These are phyloP conservation scores for Xylaria palmicola DNA, from an alignment of 495 filamentous ascomycete species.

Conservation along the genomic window DNA sequence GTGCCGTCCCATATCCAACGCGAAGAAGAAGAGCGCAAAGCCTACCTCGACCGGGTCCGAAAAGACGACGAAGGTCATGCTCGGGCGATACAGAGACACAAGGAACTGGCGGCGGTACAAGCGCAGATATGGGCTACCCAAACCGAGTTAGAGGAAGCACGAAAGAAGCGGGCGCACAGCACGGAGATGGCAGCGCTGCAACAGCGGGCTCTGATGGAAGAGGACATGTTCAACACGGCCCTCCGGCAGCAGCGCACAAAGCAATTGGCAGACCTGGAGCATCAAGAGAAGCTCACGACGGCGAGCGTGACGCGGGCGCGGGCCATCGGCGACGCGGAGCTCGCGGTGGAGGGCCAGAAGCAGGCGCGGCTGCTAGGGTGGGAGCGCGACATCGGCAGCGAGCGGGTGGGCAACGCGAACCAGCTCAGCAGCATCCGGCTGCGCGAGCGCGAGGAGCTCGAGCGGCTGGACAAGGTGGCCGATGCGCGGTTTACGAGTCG, in stretches of 20 bases:
- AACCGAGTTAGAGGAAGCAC: slow-evolving; percentile 46
- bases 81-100: slow-evolving; percentile 36
- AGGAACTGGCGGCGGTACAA: slow-evolving; percentile 43
- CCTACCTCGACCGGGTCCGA: slow-evolving; percentile 35
- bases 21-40: slow-evolving; percentile 44
- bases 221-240: slow-evolving; percentile 34
- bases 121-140: slow-evolving; percentile 42
- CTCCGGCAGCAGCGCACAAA: slow-evolving; percentile 32
- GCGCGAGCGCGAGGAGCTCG: slow-evolving; percentile 43
- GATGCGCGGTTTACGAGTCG: slow-evolving; percentile 36
- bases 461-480: slow-evolving; percentile 35
- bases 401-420: slow-evolving; percentile 36
- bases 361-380: slow-evolving; percentile 36
- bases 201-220: slow-evolving; percentile 35
- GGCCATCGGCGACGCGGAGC: slow-evolving; percentile 40
- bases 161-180: slow-evolving; percentile 28
- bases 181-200: slow-evolving; percentile 27
- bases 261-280: slow-evolving; percentile 30
- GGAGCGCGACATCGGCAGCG: slow-evolving; percentile 35
- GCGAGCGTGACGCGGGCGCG: slow-evolving; percentile 37
- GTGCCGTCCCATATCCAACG: slow-evolving; percentile 43
- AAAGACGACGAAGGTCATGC: slow-evolving; percentile 39
- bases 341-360: slow-evolving; percentile 36
- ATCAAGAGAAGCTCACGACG: slow-evolving; percentile 41
- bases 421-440: slow-evolving; percentile 42